Evolutionary conservation across 805 yeast genomes (phyloP).

Genomic region (Saccharomycopsis sp.): DNA sequence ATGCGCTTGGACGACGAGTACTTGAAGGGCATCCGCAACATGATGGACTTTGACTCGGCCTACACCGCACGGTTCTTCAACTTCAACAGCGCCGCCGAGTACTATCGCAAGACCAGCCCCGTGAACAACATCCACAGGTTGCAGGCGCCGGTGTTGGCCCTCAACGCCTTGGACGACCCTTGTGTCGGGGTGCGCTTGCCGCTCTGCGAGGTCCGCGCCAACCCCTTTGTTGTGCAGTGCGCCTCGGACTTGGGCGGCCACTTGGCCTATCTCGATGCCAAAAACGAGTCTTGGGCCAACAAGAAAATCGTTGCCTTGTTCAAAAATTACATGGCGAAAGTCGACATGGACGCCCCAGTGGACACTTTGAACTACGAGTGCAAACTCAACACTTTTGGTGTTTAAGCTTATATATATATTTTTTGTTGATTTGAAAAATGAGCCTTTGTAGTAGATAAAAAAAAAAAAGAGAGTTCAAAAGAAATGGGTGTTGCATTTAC

Average conservation of each 20-base stretch:
- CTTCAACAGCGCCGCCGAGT: conserved; percentile 49
- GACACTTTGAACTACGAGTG: conserved; percentile 7
- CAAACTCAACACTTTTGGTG: conserved; percentile 8
- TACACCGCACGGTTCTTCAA: conserved; percentile 59
- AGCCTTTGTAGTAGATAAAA: neutral
- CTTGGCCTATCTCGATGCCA: conserved; percentile 40
- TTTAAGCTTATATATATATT: neutral
- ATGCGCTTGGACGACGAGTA: conserved; percentile 27
- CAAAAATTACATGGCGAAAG: conserved; percentile 29
- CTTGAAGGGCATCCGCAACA: conserved; percentile 29
- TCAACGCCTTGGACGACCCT: conserved; percentile 63
- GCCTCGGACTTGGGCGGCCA: conserved; percentile 68
- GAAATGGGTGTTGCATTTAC: conserved; percentile 77
- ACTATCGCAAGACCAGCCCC: conserved; percentile 60
- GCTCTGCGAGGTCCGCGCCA: conserved; percentile 35
- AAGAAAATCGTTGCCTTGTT: conserved; percentile 35
- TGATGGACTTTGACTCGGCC: conserved; percentile 50
- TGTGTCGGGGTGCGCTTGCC: conserved; percentile 50
- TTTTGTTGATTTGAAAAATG: too few species aligned
- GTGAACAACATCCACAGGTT: conserved; percentile 45
- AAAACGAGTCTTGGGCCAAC: conserved; percentile 41
- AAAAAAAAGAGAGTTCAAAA: conserved; percentile 33
- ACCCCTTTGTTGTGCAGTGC: conserved; percentile 50
- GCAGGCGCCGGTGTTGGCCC: conserved; percentile 51
- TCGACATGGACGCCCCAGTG: conserved; percentile 22